Conservation (phyloP, 352 stramenopile species). For the Phytophthora lateralis region DNA sequence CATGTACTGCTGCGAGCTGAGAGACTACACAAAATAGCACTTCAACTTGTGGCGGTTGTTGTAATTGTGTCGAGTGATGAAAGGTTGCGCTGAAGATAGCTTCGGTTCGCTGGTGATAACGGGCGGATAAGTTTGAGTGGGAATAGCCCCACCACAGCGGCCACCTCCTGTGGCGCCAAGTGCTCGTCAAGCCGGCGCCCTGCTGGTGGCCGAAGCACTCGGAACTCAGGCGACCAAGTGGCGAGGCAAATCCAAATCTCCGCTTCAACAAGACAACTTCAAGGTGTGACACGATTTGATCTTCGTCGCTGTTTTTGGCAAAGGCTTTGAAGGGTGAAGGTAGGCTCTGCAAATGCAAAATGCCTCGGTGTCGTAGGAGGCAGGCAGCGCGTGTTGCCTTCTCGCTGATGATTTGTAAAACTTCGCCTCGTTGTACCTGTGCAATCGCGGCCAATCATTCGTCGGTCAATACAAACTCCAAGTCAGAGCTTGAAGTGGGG, state of each 20-base stretch:
- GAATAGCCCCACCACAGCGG: not conserved
- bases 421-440: conserved; percentile 26
- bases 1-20: not conserved
- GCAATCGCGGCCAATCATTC: conserved; percentile 25
- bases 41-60: not conserved
- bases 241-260: conserved; percentile 5
- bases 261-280: conserved; percentile 23
- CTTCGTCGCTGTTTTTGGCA: conserved; percentile 20
- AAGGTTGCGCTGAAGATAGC: conserved; percentile 9
- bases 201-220: not conserved
- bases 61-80: conserved; percentile 2
- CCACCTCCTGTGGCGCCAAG: not conserved
- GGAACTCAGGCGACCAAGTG: not conserved
- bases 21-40: not conserved
- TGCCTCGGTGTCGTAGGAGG: conserved; percentile 5
- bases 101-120: conserved; percentile 15
- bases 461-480: conserved; percentile 23
- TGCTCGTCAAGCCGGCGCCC: not conserved
- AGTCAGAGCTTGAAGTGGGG: conserved; percentile 31
- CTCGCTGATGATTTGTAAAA: conserved; percentile 26
- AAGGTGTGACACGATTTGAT: conserved; percentile 26
- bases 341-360: not conserved
- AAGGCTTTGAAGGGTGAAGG: conserved; percentile 8
- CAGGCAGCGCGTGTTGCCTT: not conserved
- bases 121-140: conserved; percentile 21